Conservation (phyloP, 352 stramenopile species). For the Peronospora destructor region DNA sequence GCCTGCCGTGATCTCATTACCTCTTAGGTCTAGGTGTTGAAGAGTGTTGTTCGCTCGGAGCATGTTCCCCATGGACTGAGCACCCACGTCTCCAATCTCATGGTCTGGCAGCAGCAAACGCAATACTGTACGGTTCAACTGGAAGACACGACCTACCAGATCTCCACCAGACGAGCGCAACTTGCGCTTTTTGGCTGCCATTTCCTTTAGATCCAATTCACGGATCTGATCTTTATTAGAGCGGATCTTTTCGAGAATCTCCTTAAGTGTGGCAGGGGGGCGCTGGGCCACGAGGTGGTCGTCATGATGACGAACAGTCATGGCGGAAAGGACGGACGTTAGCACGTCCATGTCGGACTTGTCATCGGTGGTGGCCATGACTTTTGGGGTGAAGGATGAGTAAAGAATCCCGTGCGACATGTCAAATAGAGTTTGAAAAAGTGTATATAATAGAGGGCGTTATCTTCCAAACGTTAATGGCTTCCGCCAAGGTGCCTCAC, state of each 20-base stretch:
- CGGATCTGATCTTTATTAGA: constrained; percentile 47
- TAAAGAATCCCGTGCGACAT: too few relatives aligned
- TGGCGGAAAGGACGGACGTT: constrained; percentile 33
- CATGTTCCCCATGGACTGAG: constrained; percentile 46
- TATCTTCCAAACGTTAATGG: too few relatives aligned
- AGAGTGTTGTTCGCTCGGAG: constrained; percentile 42
- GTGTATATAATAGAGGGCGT: too few relatives aligned
- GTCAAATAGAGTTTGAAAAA: too few relatives aligned
- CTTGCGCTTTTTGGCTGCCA: constrained; percentile 43
- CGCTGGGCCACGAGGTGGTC: constrained; percentile 32
- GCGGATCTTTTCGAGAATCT: constrained; percentile 50
- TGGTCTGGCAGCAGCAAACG: constrained; percentile 42
- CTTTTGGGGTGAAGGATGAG: neutral
- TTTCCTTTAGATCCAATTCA: constrained; percentile 50
- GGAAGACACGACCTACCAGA: constrained; percentile 46
- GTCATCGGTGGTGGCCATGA: neutral
- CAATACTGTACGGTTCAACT: constrained; percentile 42
- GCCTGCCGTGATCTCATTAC: constrained; percentile 41
- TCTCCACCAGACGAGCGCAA: constrained; percentile 29
- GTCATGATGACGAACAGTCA: constrained; percentile 31
- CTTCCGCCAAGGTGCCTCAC: too few relatives aligned
- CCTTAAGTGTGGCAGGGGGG: constrained; percentile 36
- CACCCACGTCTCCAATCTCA: constrained; percentile 43
- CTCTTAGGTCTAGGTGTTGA: constrained; percentile 40
- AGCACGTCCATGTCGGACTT: constrained; percentile 24